Conservation (phyloP, 805 yeast species). For the Pichia sporocuriosa region DNA sequence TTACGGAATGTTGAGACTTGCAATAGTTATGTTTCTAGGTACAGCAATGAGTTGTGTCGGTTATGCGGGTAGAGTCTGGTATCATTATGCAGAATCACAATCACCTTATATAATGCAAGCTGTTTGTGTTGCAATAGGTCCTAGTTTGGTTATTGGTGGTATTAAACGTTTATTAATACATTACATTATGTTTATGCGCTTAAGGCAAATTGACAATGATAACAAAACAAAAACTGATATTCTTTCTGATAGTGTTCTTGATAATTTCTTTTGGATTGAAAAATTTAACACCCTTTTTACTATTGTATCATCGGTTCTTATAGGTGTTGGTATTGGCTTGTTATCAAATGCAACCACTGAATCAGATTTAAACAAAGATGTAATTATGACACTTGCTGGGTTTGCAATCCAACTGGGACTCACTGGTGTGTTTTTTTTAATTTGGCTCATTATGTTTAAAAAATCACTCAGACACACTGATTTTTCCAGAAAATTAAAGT, state of each 20-base stretch:
- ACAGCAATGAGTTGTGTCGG: neutral
- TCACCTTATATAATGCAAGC: neutral
- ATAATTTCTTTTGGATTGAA: neutral
- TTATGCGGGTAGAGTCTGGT: constrained; percentile 2
- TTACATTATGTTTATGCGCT: neutral
- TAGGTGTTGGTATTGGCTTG: constrained; percentile 1
- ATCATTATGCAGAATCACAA: too few species aligned
- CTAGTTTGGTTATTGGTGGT: neutral
- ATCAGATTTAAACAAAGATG: neutral
- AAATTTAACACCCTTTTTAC: neutral
- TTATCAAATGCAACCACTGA: neutral
- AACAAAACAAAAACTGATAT: neutral
- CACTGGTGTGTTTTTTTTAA: neutral
- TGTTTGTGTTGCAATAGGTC: constrained; percentile 1
- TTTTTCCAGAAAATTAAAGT: neutral
- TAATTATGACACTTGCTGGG: neutral
- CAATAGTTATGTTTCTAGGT: neutral
- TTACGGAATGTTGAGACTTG: neutral
- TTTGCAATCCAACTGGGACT: neutral
- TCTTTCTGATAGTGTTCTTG: neutral
- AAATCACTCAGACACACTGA: too few species aligned
- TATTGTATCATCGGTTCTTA: neutral
- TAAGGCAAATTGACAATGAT: neutral
- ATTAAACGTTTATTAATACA: neutral
- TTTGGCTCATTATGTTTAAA: neutral